Conservation (phyloP, 2,329 filamentous ascomycete species). For the Fonsecaea pugnacius region DNA sequence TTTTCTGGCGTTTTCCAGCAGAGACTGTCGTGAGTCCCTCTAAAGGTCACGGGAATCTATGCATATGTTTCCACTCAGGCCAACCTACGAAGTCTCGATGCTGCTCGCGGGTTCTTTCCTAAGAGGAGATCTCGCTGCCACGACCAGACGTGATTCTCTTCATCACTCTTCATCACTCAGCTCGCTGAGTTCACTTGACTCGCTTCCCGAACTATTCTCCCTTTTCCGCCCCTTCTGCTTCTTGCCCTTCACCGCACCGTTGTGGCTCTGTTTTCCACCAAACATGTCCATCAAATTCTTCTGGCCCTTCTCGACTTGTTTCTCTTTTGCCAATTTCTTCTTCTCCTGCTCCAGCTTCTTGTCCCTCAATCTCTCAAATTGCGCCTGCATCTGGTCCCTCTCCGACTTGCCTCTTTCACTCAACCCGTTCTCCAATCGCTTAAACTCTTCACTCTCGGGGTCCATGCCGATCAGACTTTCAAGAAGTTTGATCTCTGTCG, state of each 20-base stretch:
- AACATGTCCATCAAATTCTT: constrained; percentile 47
- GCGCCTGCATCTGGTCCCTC: constrained; percentile 74
- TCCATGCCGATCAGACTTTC: constrained; percentile 88
- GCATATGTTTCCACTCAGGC: neutral
- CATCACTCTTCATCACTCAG: constrained; percentile 24
- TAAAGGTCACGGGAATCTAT: neutral
- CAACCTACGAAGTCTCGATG: neutral
- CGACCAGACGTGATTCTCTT: constrained; percentile 2
- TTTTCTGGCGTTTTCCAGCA: neutral
- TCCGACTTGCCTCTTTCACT: constrained; percentile 71
- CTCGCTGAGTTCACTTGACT: constrained; percentile 15
- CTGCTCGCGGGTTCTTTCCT: neutral
- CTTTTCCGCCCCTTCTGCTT: constrained; percentile 47
- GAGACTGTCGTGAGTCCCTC: neutral
- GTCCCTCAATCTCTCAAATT: constrained; percentile 74
- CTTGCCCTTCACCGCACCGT: constrained; percentile 45
- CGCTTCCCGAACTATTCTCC: constrained; percentile 39
- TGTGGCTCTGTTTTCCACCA: constrained; percentile 42
- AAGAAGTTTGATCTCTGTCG: constrained; percentile 88
- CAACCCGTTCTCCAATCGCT: constrained; percentile 65
- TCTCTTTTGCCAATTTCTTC: constrained; percentile 54
- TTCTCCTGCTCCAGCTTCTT: constrained; percentile 63
- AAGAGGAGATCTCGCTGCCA: neutral
- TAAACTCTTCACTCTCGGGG: constrained; percentile 73
- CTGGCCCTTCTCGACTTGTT: constrained; percentile 47